phyloP scores from a whole-genome alignment of 768 basidiomycete species.

The Amanita rubescens region DNA sequence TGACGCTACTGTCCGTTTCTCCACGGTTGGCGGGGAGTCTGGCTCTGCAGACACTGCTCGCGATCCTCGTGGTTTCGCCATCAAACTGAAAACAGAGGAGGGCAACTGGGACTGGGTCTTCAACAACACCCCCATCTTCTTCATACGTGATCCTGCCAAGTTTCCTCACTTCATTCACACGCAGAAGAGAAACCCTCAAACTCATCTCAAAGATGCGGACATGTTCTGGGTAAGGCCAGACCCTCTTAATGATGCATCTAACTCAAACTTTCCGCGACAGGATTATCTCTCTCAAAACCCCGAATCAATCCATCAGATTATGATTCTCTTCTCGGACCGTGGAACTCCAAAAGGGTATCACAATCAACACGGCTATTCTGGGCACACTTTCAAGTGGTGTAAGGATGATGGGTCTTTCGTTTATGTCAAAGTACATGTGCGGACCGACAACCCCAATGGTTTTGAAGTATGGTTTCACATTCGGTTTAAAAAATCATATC shows the following conservation, averaged over 20 bases:
- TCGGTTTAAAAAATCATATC: background rate
- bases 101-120: slow-evolving; percentile 92
- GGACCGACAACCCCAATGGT: slow-evolving; percentile 71
- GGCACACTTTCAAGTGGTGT: slow-evolving; percentile 86
- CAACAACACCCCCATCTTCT: slow-evolving; percentile 92
- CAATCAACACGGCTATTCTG: slow-evolving; percentile 86
- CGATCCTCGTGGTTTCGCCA: slow-evolving; percentile 89
- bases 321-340: slow-evolving; percentile 93
- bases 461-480: slow-evolving; percentile 50
- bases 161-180: slow-evolving; percentile 96
- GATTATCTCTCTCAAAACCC: slow-evolving; percentile 87
- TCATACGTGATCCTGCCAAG: slow-evolving; percentile 80
- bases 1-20: slow-evolving; percentile 79
- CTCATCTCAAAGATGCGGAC: slow-evolving; percentile 83
- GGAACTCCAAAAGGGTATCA: slow-evolving; percentile 89
- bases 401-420: slow-evolving; percentile 79
- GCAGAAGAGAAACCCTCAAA: slow-evolving; percentile 87
- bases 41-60: slow-evolving; percentile 91
- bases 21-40: slow-evolving; percentile 84
- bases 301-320: slow-evolving; percentile 81
- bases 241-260: slow-evolving; percentile 8
- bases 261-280: slow-evolving; percentile 29
- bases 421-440: slow-evolving; percentile 84
- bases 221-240: slow-evolving; percentile 62
- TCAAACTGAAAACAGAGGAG: slow-evolving; percentile 84